Evolutionary conservation across 306 rosid genomes (phyloP), one percentile per base, ranked within the genome.

Genomic region (Trifolium pratense): DNA sequence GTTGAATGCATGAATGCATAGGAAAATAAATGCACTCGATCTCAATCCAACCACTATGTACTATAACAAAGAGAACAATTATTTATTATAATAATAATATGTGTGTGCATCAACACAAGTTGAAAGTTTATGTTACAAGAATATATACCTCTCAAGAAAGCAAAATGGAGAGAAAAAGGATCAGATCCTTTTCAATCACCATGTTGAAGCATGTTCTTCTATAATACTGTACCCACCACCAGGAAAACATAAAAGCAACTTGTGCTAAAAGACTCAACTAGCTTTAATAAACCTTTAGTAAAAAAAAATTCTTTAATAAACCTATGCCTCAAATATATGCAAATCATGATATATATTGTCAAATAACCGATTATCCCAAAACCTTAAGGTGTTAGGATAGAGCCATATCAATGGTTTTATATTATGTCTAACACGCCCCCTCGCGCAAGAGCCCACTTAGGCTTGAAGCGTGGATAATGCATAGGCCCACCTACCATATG

Each of bases 91-190:
- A 29, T 29, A 29, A 29, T 29, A 29, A 4, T 29, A 29, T 68
- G 18, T 74, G 42, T 57, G 49, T 29, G 32, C 39, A 71, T 74
- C 65, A 83, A 71, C 43, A 65, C 82, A 82, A 77, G 77, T 82
- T 60, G 79, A 73, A 1, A 59, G 68, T 48, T 71, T 46, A 36
- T 75, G 78, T 75, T 71, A 7, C n/a, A 63, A 36, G 80, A 77
- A 74, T 81, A 73, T 66, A 71, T 68, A 70, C 71, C 77, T 64
- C 20, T 43, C 52, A 73, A 70, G 66, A 68, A 23, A 16, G 80
- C 79, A 76, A 83, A 78, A 70, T 56, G 87, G 83, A 83, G 78
- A 80, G 52, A 77, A 40, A 71, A 68, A 64, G 42, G 46, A 71
- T 69, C 74, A 62, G n/a, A 42, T 70, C 48, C 66, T 16, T 29